Evolutionary conservation across 371 early-diverging fungal species (phyloP), one percentile per base, ranked within the genome.

Genomic region (Scutellospora calospora): DNA sequence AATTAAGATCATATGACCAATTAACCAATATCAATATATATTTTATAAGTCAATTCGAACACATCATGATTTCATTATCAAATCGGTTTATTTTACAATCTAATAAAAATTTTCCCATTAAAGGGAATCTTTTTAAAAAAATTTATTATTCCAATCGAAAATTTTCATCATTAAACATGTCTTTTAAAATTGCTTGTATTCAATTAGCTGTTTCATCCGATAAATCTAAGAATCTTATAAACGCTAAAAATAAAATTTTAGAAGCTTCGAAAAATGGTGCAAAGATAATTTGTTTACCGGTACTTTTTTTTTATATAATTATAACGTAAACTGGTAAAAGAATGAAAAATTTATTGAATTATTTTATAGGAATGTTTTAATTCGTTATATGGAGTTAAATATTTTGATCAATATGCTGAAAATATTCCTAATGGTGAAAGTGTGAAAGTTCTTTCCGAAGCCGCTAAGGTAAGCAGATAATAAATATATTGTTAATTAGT

Each of bases 321-420:
- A 14, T 41, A 3, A 8, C n/a, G 41, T 5, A 29, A 6, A 62
- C 5, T 62, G 14, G 14, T 57, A 25, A 22, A 62, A 60, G 16
- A 33, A 55, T 62, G 55, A 9, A 31, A 16, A 38, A 33, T 20
- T 69, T 27, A 8, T n/a, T 57, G 29, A n/a, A 16, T 52, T 25
- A 16, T 49, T 41, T 29, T 59, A 11, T 83, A 90, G 93, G 96
- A 98, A 90, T 97, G 97, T 86, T 98, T 97, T 89, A 98, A 98
- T 85, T 96, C 95, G 22, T 97, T 98, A 20, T 98, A 98, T 85
- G 98, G 98, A 3, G 95, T 96, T 3, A 84, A 90, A 20, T 93
- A 90, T 88, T 99, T 99, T 85, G 90, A 93, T 14, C 89, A 95
- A 57, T 93, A 93, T 77, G 92, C 97, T 45, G 94, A 94, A 78